Evolutionary conservation across 2,329 filamentous ascomycete genomes (phyloP).

Genomic region (Trichoderma koningiopsis): DNA sequence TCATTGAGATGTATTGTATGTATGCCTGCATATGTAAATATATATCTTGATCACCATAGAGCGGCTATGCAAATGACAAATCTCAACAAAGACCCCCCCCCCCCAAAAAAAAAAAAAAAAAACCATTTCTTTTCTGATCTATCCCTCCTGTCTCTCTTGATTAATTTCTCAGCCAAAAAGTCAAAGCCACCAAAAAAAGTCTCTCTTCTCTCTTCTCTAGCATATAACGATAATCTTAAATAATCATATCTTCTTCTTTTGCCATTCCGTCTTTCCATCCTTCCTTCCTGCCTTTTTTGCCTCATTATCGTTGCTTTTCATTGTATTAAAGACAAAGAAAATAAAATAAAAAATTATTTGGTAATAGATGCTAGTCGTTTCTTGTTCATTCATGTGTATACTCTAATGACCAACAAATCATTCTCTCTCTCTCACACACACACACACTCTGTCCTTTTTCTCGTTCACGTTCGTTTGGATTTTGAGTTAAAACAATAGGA

Average conservation of each 20-base stretch:
- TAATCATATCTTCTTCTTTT: too few relatives aligned
- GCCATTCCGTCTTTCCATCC: not conserved
- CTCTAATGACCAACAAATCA: not conserved
- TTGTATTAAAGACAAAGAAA: not conserved
- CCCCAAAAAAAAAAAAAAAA: too few relatives aligned
- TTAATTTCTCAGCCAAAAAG: not conserved
- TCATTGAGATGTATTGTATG: not conserved
- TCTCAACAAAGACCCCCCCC: not conserved
- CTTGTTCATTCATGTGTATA: not conserved
- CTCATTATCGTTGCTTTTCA: not conserved
- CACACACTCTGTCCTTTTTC: too few relatives aligned
- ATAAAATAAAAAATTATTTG: not conserved
- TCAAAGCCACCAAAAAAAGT: too few relatives aligned
- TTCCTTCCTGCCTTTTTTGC: not conserved
- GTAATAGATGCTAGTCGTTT: not conserved
- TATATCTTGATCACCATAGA: not conserved
- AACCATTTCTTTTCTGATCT: not conserved
- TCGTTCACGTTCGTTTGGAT: too few relatives aligned
- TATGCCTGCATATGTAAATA: not conserved
- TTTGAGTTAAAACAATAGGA: too few relatives aligned
- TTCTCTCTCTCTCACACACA: too few relatives aligned
- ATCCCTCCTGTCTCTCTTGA: not conserved
- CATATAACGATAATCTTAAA: not conserved
- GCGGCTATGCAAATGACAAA: not conserved
- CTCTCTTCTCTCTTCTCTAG: not conserved